Conservation (phyloP, 208 protist species). For the Crithidia brevicula region DNA sequence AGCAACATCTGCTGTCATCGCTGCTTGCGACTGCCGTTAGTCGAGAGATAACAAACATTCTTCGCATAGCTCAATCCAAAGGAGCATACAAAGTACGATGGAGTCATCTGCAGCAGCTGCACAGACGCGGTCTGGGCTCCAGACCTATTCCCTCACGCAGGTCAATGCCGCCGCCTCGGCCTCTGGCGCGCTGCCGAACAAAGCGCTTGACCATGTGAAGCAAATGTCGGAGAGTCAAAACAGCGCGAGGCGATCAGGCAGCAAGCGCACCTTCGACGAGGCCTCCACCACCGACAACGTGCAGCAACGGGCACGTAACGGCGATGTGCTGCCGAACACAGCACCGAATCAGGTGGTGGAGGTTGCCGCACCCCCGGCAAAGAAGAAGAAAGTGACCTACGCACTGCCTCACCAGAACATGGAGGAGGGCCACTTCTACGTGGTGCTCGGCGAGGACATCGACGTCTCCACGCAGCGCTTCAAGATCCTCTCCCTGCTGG, state of each 20-base stretch:
- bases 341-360: constrained; percentile 50
- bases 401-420: constrained; percentile 83
- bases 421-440: constrained; percentile 91
- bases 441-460: constrained; percentile 90
- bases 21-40: no score
- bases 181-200: constrained; percentile 12
- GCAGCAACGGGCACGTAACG: constrained; percentile 23
- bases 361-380: constrained; percentile 37
- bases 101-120: constrained; percentile 10
- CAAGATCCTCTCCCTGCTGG: constrained; percentile 90
- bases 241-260: constrained; percentile 62
- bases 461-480: constrained; percentile 85
- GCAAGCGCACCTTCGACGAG: constrained; percentile 77
- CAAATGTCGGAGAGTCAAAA: constrained; percentile 26
- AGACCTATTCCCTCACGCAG: constrained; percentile 21
- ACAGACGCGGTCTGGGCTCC: constrained; percentile 19
- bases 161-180: constrained; percentile 20
- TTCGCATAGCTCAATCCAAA: no score
- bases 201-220: constrained; percentile 33
- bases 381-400: constrained; percentile 89
- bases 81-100: no score
- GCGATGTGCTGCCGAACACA: constrained; percentile 12
- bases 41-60: no score
- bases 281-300: constrained; percentile 58
- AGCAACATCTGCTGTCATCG: no score